A percentile compares a stretch with the other conserved stretches of the same genome.
Evolutionary conservation across 2,329 filamentous ascomycete genomes (phyloP).

Genomic region (Coniochaeta prunicola): DNA sequence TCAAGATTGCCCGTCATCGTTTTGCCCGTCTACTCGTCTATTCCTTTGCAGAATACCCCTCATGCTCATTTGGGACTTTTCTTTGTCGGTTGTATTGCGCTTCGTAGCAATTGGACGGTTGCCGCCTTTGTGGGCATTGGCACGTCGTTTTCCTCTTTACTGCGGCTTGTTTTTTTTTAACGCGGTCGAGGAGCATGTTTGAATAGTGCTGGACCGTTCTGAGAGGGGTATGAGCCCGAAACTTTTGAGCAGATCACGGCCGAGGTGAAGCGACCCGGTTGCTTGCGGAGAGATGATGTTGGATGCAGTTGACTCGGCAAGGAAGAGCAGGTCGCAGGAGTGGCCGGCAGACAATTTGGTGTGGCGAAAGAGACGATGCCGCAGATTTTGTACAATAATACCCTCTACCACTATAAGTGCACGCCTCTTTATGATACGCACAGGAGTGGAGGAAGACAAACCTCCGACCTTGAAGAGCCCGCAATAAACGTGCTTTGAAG

Average conservation of each 20-base stretch:
- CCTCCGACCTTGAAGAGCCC: not conserved
- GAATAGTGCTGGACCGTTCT: not conserved
- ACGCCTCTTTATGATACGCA: not conserved
- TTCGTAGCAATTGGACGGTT: not conserved
- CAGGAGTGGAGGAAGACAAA: not conserved
- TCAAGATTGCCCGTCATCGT: not conserved
- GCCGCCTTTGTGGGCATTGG: not conserved
- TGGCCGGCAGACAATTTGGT: not conserved
- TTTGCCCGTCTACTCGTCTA: not conserved
- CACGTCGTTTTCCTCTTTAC: not conserved
- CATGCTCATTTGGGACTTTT: not conserved
- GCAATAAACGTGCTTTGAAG: not conserved
- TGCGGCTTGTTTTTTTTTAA: not conserved
- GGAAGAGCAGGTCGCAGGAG: not conserved
- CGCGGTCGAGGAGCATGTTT: not conserved
- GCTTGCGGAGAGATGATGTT: not conserved
- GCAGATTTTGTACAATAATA: not conserved
- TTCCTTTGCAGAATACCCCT: not conserved
- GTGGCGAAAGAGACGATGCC: not conserved
- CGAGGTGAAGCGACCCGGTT: not conserved
- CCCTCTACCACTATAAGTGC: not conserved
- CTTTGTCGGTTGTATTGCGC: not conserved
- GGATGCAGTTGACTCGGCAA: not conserved
- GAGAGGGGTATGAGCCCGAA: not conserved
- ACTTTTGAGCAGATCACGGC: not conserved